phyloP scores from a whole-genome alignment of 441 rosid genomes.

The Croton setiger region DNA sequence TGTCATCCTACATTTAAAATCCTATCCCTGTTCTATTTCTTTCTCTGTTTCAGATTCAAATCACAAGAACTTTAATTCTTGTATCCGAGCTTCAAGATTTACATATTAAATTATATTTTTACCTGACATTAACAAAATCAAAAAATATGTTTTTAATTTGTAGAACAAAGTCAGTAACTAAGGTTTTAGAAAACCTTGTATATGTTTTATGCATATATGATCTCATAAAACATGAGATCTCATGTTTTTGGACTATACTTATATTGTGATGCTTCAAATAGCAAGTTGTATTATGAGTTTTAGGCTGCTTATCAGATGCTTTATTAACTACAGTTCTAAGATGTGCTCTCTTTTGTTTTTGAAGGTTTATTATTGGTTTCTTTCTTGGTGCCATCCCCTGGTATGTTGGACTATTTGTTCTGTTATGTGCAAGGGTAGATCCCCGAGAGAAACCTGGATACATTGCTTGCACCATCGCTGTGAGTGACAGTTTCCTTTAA shows the following conservation, averaged over 20 bases:
- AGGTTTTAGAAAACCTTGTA: neutral
- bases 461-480: constrained; percentile 76
- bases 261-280: neutral
- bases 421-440: constrained; percentile 64
- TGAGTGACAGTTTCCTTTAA: constrained; percentile 41
- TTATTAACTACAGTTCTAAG: constrained; percentile 13
- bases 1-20: too few species aligned
- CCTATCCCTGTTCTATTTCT: too few species aligned
- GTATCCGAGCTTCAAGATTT: too few species aligned
- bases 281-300: neutral
- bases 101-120: too few species aligned
- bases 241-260: neutral
- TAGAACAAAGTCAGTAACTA: neutral
- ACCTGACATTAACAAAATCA: too few species aligned
- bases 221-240: neutral
- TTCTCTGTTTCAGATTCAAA: too few species aligned
- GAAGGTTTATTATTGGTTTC: constrained; percentile 89
- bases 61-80: too few species aligned
- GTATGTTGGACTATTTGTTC: constrained; percentile 68
- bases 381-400: constrained; percentile 81
- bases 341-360: constrained; percentile 17
- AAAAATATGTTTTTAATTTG: too few species aligned
- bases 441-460: constrained; percentile 81
- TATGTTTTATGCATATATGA: neutral
- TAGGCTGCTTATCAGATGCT: neutral